Conservation (phyloP, 176 grass and related monocot genomes). For the Aechmea fasciata region DNA sequence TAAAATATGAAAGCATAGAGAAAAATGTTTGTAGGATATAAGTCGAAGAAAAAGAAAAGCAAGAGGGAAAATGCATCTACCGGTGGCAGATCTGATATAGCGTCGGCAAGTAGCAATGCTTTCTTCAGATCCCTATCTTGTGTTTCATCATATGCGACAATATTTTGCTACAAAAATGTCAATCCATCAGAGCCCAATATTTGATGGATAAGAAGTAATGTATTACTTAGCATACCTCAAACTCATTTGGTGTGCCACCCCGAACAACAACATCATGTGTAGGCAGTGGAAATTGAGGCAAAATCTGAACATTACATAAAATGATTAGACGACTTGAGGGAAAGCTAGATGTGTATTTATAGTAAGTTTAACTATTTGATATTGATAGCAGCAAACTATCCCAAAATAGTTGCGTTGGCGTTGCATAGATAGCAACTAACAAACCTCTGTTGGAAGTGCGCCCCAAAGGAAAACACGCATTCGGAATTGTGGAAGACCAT, state of each 20-base stretch:
- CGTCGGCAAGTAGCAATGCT: conserved; percentile 55
- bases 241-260: conserved; percentile 53
- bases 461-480: conserved; percentile 77
- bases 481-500: conserved; percentile 75
- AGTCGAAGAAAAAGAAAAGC: neutral
- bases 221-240: conserved; percentile 33
- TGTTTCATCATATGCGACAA: conserved; percentile 78
- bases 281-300: conserved; percentile 73
- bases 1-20: neutral
- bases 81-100: conserved; percentile 69
- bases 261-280: conserved; percentile 68
- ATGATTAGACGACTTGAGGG: neutral
- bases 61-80: conserved; percentile 16
- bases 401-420: neutral
- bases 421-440: neutral
- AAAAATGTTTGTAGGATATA: too few relatives aligned
- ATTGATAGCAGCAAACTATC: too few relatives aligned
- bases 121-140: conserved; percentile 34
- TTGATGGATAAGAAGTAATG: neutral
- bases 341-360: too few relatives aligned
- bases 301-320: conserved; percentile 21
- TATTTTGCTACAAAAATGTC: conserved; percentile 40
- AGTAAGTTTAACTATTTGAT: too few relatives aligned
- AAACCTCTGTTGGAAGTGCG: conserved; percentile 62
- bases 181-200: neutral